phyloP scores from a whole-genome alignment of 1,284 basidiomycete species.

The Neonothopanus nambi region DNA sequence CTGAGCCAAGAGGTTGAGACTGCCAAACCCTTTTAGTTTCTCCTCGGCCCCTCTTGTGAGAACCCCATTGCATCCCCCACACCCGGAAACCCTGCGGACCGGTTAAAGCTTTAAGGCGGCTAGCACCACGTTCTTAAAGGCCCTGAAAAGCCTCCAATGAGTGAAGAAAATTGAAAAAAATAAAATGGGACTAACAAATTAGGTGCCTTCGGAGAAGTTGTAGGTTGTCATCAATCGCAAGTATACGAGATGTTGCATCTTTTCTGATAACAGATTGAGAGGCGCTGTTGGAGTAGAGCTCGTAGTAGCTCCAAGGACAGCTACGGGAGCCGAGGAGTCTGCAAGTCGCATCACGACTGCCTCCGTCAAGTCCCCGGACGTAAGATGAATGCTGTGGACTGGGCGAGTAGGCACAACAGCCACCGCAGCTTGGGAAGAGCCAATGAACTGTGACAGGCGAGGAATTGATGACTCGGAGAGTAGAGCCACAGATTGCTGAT shows the following conservation, averaged over 20 bases:
- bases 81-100: constrained; percentile 65
- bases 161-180: constrained; percentile 22
- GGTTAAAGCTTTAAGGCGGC: constrained; percentile 53
- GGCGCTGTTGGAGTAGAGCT: constrained; percentile 45
- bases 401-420: constrained; percentile 63
- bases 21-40: constrained; percentile 49
- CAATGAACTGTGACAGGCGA: constrained; percentile 56
- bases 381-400: constrained; percentile 59
- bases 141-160: constrained; percentile 38
- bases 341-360: constrained; percentile 52
- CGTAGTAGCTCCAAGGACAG: constrained; percentile 46
- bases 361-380: constrained; percentile 53
- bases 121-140: constrained; percentile 63
- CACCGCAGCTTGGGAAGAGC: constrained; percentile 54
- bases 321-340: constrained; percentile 43
- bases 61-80: constrained; percentile 70
- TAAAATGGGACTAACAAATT: constrained; percentile 27
- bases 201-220: constrained; percentile 45
- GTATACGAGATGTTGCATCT: constrained; percentile 49
- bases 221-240: constrained; percentile 54
- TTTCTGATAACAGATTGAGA: constrained; percentile 42
- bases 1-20: constrained; percentile 43
- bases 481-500: constrained; percentile 18
- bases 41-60: constrained; percentile 38
- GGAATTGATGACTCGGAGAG: constrained; percentile 46